Base-by-base conservation (phyloP, 73 alveolate species). In the Paramecium sexaurelia region DNA sequence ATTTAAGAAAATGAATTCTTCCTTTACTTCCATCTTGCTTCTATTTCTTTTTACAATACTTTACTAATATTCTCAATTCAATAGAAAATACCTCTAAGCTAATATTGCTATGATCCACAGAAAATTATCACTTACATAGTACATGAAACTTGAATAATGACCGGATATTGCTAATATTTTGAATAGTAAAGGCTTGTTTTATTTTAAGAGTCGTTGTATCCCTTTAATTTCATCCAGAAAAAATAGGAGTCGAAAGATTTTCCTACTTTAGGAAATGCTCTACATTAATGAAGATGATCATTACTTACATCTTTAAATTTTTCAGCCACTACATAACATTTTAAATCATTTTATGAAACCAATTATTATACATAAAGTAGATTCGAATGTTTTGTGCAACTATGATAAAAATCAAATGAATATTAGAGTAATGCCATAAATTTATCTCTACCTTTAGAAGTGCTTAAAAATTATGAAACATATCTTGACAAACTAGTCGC, bases 51-150 rank as follows among this genome's bases (percentile, higher is more conserved):
- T 43, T 75, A 47, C 37, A 87, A 40, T 66, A 69, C 82, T n/a
- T 61, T 61, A 29, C 93, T 86, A 55, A 40, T n/a, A 51, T 51
- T 51, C 8, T 51, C 0, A n/a, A 32, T 17, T 55, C 11, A 33
- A 10, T 10, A 19, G 17, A n/a, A 15, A 32, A 69, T 66, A 87
- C 89, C 93, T 87, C 22, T 87, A 26, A 40, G 71, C 71, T 15
- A 87, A 71, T 0, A 87, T 75, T 22, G 91, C 69, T 20, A 87
- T 87, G 5, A 61, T 87, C 96, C 97, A 96, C 35, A 96, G 92
- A 33, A 96, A 78, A 55, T 96, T 96, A 56, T 96, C 98, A 92
- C 95, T 89, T 67, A 96, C 92, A 92, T 96, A 96, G 87, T 94
- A 96, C 95, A 85, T 71, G 89, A 94, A 94, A 68, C 96, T 92